Evolutionary conservation across 2,329 filamentous ascomycete species (phyloP).

Genomic region (Clonostachys solani): DNA sequence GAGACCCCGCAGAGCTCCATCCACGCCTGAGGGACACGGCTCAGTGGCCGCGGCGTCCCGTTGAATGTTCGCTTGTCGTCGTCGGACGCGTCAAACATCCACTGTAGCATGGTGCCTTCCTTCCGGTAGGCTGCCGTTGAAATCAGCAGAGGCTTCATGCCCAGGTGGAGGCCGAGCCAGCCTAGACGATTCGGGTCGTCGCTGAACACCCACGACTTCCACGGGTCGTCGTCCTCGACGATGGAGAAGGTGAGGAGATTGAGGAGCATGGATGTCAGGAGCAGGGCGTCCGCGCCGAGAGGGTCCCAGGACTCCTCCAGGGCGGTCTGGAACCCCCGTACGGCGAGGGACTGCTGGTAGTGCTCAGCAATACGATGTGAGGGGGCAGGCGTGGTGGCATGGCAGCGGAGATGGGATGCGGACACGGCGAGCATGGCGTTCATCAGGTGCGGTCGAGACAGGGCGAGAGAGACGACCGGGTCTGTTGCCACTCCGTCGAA

Average conservation of each 20-base stretch:
- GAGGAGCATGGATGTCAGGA: slow-evolving; percentile 11
- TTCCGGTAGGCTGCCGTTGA: neutral
- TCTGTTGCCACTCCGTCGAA: slow-evolving; percentile 2
- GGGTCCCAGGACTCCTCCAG: slow-evolving; percentile 5
- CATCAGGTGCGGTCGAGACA: slow-evolving; percentile 9
- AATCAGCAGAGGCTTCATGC: slow-evolving; percentile 8
- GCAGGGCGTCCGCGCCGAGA: slow-evolving; percentile 6
- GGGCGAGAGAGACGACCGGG: slow-evolving; percentile 5
- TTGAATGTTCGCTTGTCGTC: neutral
- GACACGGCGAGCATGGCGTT: slow-evolving; percentile 13
- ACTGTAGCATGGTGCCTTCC: slow-evolving; percentile 2
- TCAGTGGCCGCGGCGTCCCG: neutral
- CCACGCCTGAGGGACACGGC: neutral
- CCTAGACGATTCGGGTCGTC: slow-evolving; percentile 6
- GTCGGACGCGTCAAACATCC: neutral
- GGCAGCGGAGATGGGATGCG: slow-evolving; percentile 12
- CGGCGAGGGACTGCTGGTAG: slow-evolving; percentile 9
- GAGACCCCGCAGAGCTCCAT: neutral
- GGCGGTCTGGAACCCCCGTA: slow-evolving; percentile 7
- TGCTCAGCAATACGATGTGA: slow-evolving; percentile 9
- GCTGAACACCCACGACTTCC: slow-evolving; percentile 10
- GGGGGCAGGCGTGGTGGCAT: neutral
- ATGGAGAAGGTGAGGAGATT: slow-evolving; percentile 12
- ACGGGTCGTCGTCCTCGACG: slow-evolving; percentile 2
- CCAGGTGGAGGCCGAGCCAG: slow-evolving; percentile 11